A percentile compares a stretch with the other conserved stretches of the same genome.
Conservation (phyloP, 2,329 filamentous ascomycete genomes). For the Rhynchosporium graminicola region DNA sequence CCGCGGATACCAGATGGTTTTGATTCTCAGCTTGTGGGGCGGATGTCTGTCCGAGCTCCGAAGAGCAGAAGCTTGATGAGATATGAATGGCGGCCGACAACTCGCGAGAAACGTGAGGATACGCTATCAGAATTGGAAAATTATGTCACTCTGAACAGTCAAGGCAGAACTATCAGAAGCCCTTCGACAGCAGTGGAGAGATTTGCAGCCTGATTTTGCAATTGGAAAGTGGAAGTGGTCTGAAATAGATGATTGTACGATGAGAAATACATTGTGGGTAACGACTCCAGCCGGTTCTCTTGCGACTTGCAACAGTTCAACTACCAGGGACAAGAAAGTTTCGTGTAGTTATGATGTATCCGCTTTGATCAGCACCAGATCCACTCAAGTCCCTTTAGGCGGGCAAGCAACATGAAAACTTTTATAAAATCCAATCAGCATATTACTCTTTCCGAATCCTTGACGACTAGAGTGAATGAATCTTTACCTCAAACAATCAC, state of each 20-base stretch:
- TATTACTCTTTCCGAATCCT: no score
- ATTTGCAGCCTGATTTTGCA: neutral
- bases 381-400: no score
- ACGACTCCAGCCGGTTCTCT: neutral
- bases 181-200: neutral
- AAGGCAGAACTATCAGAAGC: neutral
- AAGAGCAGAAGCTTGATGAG: neutral
- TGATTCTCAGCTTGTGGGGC: neutral
- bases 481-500: no score
- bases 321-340: neutral
- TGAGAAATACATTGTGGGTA: neutral
- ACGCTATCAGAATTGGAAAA: no score
- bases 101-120: neutral
- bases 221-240: neutral
- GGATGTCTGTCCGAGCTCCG: neutral
- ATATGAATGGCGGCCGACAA: neutral
- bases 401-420: no score
- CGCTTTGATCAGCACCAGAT: no score
- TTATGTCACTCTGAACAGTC: no score
- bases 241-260: neutral
- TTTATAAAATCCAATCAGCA: no score
- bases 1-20: neutral
- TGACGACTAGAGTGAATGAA: no score
- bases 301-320: conserved; percentile 6
- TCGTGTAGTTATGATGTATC: neutral